Percentiles rank a stretch among this genome's conserved stretches.
These are phyloP conservation scores for Auricularia heimuer DNA, from an alignment of 768 basidiomycete genomes.

Conservation along the genomic window DNA sequence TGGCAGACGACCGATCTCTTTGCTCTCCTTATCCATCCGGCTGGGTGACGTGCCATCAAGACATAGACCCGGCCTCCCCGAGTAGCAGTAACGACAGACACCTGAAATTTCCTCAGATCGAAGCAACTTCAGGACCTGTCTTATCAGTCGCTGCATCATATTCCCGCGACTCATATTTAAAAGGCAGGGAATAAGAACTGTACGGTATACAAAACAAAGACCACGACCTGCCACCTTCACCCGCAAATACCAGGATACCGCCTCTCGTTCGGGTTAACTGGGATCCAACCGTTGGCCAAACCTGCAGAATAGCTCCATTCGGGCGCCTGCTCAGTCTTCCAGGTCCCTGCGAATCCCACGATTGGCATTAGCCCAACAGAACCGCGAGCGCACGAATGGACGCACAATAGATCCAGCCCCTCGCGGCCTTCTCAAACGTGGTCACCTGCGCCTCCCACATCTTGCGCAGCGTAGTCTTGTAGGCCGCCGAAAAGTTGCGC, in stretches of 20 bases:
- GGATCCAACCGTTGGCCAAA: conserved; percentile 76
- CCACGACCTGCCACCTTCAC: not conserved
- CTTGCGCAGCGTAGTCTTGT: conserved; percentile 18
- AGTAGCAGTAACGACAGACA: no score
- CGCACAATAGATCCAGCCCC: conserved; percentile 14
- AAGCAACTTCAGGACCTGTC: no score
- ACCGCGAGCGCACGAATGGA: not conserved
- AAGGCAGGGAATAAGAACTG: no score
- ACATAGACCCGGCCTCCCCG: no score
- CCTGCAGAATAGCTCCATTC: conserved; percentile 90
- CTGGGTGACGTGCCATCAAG: no score
- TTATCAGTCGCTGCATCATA: no score
- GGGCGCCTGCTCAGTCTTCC: conserved; percentile 70
- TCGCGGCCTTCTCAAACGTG: conserved; percentile 22
- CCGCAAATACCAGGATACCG: conserved; percentile 56
- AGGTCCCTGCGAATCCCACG: conserved; percentile 33
- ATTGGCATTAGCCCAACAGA: not conserved
- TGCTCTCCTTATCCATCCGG: no score
- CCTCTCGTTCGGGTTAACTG: conserved; percentile 40
- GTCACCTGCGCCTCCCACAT: conserved; percentile 27
- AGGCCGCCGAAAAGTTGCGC: conserved; percentile 18
- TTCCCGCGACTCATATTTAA: no score
- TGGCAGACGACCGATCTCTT: no score
- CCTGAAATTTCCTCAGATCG: no score
- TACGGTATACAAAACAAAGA: not conserved